phyloP scores from a whole-genome alignment of 768 basidiomycete genomes.

The Erythrobasidium yunnanense region DNA sequence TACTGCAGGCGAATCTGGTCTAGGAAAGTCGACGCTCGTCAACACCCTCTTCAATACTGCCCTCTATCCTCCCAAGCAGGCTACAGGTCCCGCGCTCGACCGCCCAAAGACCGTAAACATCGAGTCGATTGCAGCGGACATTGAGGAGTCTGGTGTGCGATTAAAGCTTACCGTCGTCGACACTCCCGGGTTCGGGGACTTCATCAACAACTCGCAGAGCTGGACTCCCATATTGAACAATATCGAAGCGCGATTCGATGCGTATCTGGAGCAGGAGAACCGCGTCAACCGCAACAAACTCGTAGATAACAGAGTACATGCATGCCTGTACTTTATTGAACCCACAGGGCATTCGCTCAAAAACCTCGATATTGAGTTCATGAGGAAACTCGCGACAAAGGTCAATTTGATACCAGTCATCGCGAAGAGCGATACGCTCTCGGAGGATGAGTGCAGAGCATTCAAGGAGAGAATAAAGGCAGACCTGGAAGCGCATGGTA shows the following conservation, averaged over 20 bases:
- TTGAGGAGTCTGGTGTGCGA: conserved; percentile 95
- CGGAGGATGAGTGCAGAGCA: conserved; percentile 81
- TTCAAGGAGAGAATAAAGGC: conserved; percentile 78
- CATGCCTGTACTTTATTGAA: conserved; percentile 97
- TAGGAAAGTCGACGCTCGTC: conserved; percentile 96
- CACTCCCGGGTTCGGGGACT: conserved; percentile 97
- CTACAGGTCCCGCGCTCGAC: conserved; percentile 72
- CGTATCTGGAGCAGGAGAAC: conserved; percentile 96
- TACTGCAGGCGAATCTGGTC: conserved; percentile 70
- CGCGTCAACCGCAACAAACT: conserved; percentile 89
- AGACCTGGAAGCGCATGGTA: conserved; percentile 89
- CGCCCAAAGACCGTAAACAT: conserved; percentile 87
- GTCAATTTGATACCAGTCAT: conserved; percentile 98
- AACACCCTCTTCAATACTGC: conserved; percentile 97
- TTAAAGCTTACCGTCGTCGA: conserved; percentile 97
- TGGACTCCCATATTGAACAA: conserved; percentile 99
- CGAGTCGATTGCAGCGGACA: conserved; percentile 99
- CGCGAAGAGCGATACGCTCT: conserved; percentile 94
- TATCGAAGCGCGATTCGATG: conserved; percentile 94
- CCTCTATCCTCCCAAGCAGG: conserved; percentile 80
- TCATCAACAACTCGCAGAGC: conserved; percentile 98
- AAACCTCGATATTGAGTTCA: conserved; percentile 97
- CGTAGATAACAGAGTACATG: conserved; percentile 93
- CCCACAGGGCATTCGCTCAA: conserved; percentile 98
- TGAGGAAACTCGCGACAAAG: conserved; percentile 90